These are phyloP conservation scores for Alternaria sp. DNA, from an alignment of 2,329 filamentous ascomycete species.

Conservation along the genomic window DNA sequence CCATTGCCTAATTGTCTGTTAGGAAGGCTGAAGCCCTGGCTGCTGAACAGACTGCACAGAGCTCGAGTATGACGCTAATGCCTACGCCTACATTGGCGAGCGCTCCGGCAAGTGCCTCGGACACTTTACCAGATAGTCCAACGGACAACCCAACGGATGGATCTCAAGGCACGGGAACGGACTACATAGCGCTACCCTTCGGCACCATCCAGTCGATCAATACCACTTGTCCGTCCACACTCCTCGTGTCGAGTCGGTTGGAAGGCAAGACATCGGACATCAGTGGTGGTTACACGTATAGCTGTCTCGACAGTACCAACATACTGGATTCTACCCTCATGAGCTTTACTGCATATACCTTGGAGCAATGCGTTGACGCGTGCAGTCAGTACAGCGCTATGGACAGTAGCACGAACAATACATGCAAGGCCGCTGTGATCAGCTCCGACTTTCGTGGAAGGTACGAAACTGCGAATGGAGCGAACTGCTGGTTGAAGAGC, in stretches of 20 bases:
- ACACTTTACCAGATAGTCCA: not conserved
- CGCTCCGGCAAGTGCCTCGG: not conserved
- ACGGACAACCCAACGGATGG: not conserved
- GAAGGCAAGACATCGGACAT: constrained; percentile 5
- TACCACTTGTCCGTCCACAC: constrained; percentile 6
- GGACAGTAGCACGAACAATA: not conserved
- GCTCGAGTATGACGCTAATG: not conserved
- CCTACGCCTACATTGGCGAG: not conserved
- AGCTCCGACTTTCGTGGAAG: not conserved
- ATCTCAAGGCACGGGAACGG: not conserved
- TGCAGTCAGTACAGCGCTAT: constrained; percentile 16
- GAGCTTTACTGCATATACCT: constrained; percentile 10
- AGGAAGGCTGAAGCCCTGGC: constrained; percentile 1
- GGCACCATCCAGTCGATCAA: constrained; percentile 9
- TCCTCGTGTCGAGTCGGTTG: constrained; percentile 4
- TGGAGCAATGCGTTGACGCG: constrained; percentile 14
- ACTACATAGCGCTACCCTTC: constrained; percentile 2
- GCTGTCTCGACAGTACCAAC: constrained; percentile 12
- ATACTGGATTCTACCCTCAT: constrained; percentile 5
- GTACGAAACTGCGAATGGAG: constrained; percentile 3
- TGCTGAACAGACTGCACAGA: not conserved
- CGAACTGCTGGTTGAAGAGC: constrained; percentile 13
- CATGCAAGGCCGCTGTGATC: constrained; percentile 6
- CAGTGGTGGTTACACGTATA: constrained; percentile 9
- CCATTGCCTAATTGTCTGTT: not conserved